Conservation (phyloP, 768 basidiomycete genomes). For the Tylopilus vinaceipallidus region DNA sequence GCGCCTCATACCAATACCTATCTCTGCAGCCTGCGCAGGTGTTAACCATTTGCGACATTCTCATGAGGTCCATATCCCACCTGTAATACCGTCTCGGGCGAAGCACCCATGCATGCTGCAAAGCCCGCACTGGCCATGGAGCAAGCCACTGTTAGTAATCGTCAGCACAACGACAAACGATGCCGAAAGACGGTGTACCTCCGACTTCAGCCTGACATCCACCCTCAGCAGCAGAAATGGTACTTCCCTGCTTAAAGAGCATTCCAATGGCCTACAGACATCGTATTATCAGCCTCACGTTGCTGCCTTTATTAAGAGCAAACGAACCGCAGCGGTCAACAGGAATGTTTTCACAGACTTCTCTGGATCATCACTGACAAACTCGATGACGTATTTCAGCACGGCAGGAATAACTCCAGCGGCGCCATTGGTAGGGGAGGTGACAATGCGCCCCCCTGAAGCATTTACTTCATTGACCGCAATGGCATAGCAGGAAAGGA, state of each 20-base stretch:
- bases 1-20: conserved; percentile 68
- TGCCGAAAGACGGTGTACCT: conserved; percentile 41
- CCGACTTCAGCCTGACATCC: conserved; percentile 96
- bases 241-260: conserved; percentile 96
- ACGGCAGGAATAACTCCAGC: conserved; percentile 93
- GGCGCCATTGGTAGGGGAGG: conserved; percentile 91
- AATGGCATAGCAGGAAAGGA: conserved; percentile 90
- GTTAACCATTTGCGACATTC: not conserved
- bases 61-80: conserved; percentile 33
- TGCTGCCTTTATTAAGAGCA: not conserved
- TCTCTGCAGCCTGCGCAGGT: conserved; percentile 67
- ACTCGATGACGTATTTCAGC: conserved; percentile 88
- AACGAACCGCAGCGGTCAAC: conserved; percentile 77
- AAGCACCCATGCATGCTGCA: conserved; percentile 91
- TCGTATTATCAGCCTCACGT: conserved; percentile 6
- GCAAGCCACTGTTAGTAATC: conserved; percentile 66
- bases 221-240: conserved; percentile 94
- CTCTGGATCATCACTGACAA: conserved; percentile 88
- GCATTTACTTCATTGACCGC: conserved; percentile 96
- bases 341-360: conserved; percentile 87
- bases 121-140: conserved; percentile 96
- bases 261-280: conserved; percentile 75
- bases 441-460: conserved; percentile 89
- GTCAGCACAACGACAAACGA: not conserved
- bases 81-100: conserved; percentile 80